Conservation (phyloP, 2,329 filamentous ascomycete genomes). For the Metarhizium robertsii region DNA sequence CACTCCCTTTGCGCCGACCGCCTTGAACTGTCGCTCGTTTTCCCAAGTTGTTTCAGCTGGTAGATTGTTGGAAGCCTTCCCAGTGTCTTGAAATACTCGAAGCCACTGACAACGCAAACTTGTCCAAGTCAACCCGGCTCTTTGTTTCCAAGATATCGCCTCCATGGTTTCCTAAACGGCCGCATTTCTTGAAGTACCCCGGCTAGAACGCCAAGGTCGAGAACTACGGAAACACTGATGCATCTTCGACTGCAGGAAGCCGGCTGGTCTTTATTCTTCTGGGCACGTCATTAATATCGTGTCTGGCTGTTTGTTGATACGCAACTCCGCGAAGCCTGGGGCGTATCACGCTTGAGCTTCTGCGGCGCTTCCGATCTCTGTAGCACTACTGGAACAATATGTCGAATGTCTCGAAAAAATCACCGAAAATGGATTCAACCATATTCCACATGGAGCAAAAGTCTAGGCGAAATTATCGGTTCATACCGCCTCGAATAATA, state of each 20-base stretch:
- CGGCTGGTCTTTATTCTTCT: neutral
- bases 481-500: neutral
- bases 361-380: neutral
- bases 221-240: neutral
- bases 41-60: neutral
- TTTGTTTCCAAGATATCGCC: neutral
- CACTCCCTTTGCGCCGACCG: no score
- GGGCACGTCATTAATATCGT: neutral
- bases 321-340: neutral
- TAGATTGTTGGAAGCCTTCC: neutral
- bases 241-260: neutral
- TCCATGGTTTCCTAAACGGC: neutral
- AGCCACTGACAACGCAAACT: neutral
- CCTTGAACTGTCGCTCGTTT: neutral
- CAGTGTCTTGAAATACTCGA: neutral
- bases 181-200: neutral
- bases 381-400: neutral
- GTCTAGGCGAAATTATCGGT: neutral
- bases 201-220: neutral
- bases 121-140: neutral
- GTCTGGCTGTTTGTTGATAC: neutral
- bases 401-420: neutral
- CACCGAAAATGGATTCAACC: neutral
- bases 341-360: neutral
- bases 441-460: neutral